These are phyloP conservation scores for Cordyceps fumosorosea DNA, from an alignment of 2,329 filamentous ascomycete genomes.

Conservation along the genomic window DNA sequence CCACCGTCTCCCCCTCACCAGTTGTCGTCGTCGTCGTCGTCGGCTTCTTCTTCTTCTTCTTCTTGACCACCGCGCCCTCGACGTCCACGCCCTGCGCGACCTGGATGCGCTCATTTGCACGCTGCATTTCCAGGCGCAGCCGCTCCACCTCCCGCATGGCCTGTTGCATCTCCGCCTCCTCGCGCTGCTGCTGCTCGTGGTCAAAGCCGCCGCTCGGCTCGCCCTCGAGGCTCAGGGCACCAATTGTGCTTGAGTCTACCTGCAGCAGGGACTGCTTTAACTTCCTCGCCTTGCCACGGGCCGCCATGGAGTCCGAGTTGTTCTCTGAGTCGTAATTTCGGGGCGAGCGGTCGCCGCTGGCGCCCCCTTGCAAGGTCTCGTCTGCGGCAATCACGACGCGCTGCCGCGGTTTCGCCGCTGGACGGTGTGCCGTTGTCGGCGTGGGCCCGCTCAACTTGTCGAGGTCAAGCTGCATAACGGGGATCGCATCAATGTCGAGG, in stretches of 20 bases:
- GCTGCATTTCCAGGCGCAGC: constrained; percentile 81
- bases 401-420: constrained; percentile 41
- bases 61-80: constrained; percentile 60
- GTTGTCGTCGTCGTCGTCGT: constrained; percentile 1
- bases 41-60: constrained; percentile 50
- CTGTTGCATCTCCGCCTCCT: constrained; percentile 82
- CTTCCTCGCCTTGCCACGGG: constrained; percentile 44
- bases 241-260: constrained; percentile 80
- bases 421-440: constrained; percentile 27
- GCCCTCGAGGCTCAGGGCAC: constrained; percentile 60
- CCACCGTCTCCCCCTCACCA: constrained; percentile 28
- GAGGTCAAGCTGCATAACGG: constrained; percentile 87
- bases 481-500: constrained; percentile 89
- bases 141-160: constrained; percentile 87
- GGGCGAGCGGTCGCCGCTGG: constrained; percentile 37
- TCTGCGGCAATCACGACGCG: constrained; percentile 65
- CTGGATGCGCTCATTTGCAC: constrained; percentile 68
- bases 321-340: constrained; percentile 50
- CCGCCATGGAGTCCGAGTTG: constrained; percentile 37
- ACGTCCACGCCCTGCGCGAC: constrained; percentile 60
- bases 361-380: constrained; percentile 54
- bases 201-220: constrained; percentile 39
- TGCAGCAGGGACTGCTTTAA: constrained; percentile 63
- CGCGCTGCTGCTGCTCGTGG: constrained; percentile 61
- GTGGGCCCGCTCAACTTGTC: constrained; percentile 39